phyloP scores from a whole-genome alignment of 2,329 filamentous ascomycete genomes.

The Cladosporium halotolerans region DNA sequence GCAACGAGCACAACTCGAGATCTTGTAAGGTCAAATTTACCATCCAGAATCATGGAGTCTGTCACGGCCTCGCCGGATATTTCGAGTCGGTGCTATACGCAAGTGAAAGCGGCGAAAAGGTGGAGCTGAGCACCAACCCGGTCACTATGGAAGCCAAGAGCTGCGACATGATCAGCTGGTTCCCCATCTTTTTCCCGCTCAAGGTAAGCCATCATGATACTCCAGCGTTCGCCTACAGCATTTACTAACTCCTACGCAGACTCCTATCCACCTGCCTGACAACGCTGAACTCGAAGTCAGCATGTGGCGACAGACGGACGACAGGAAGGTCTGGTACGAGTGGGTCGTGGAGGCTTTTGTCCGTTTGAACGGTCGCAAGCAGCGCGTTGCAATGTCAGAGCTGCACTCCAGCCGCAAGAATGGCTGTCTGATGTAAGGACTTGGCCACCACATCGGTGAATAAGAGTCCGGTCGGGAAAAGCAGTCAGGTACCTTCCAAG shows the following conservation, averaged over 20 bases:
- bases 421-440: constrained; percentile 60
- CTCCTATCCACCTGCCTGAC: constrained; percentile 77
- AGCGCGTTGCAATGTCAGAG: constrained; percentile 61
- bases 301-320: constrained; percentile 95
- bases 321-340: constrained; percentile 96
- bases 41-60: constrained; percentile 69
- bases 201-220: constrained; percentile 56
- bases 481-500: no score
- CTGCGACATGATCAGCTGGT: constrained; percentile 98
- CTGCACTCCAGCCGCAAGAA: constrained; percentile 64
- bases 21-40: constrained; percentile 72
- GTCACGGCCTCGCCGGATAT: constrained; percentile 87
- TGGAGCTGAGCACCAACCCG: constrained; percentile 89
- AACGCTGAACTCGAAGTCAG: constrained; percentile 79
- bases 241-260: constrained; percentile 45
- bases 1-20: constrained; percentile 88
- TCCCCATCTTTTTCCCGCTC: constrained; percentile 94
- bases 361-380: constrained; percentile 31
- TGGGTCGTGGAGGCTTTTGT: constrained; percentile 84
- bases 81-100: constrained; percentile 94
- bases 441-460: no score
- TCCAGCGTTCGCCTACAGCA: not conserved
- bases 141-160: constrained; percentile 89
- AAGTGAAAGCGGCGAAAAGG: constrained; percentile 36
- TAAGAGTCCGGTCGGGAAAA: no score